A percentile compares a stretch with the other conserved stretches of the same genome.
Conservation (phyloP, 2,329 filamentous ascomycete genomes). For the Pochonia chlamydosporia region DNA sequence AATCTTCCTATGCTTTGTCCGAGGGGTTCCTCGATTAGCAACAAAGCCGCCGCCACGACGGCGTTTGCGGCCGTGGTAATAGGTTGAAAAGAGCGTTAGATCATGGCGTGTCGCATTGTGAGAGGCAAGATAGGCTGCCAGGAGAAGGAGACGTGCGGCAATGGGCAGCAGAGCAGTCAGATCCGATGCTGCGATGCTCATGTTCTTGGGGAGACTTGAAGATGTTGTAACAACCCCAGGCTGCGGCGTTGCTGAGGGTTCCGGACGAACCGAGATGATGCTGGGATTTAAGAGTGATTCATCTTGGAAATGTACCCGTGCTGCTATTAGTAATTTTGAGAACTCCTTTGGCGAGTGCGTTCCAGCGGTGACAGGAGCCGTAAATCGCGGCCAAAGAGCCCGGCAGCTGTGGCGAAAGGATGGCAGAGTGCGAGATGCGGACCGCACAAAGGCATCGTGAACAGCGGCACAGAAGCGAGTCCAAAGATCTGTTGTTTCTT, state of each 20-base stretch:
- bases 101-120: constrained; percentile 75
- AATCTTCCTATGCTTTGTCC: constrained; percentile 61
- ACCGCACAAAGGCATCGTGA: constrained; percentile 79
- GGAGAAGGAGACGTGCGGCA: constrained; percentile 66
- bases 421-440: constrained; percentile 73
- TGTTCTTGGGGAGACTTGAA: not conserved
- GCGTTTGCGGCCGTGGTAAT: constrained; percentile 47
- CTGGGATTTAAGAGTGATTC: constrained; percentile 63
- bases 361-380: constrained; percentile 68
- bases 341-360: constrained; percentile 75
- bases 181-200: constrained; percentile 25
- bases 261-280: constrained; percentile 38
- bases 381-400: constrained; percentile 80
- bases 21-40: constrained; percentile 22
- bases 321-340: constrained; percentile 70
- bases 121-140: constrained; percentile 74
- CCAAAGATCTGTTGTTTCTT: constrained; percentile 65
- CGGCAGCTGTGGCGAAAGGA: constrained; percentile 64
- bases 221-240: not conserved
- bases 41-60: constrained; percentile 42
- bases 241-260: not conserved
- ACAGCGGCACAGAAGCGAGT: constrained; percentile 75
- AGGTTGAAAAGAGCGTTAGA: constrained; percentile 68
- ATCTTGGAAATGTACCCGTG: constrained; percentile 64
- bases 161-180: constrained; percentile 59